Evolutionary conservation across 768 basidiomycete genomes (phyloP), one percentile per base, ranked within the genome.

Genomic region (Podaxis sp.): DNA sequence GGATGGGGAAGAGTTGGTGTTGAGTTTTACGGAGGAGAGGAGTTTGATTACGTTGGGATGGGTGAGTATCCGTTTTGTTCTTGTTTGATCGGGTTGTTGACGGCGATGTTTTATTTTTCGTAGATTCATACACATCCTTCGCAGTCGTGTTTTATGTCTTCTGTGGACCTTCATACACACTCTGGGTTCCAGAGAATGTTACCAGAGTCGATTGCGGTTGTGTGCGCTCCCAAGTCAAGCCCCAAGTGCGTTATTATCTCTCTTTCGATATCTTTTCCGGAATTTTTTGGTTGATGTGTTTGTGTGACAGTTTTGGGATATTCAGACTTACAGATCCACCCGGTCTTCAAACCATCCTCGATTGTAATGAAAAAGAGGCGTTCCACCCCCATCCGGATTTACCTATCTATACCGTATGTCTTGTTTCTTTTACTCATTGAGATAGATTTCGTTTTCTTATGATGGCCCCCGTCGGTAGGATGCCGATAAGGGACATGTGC

Each of bases 111-210:
- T 21, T 1, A n/a, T 6, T 18, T 0, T 7, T 7, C 46, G 18
- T 68, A 95, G 92, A 95, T 95, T 66, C 93, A 95, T 73, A 95
- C 92, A 0, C 93, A 95, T 70, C 93, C 93, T 1, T 89, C 91
- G 4, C 93, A 95, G 65, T 88, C 89, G 57, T 94, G 93, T 72
- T 97, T 97, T 76, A 93, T 96, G 90, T 95, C 93, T 5, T 95
- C 93, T 6, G 88, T 95, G 16, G 94, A 96, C 71, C 72, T 97
- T 21, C 94, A 97, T 66, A 95, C 93, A 2, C 94, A 95, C 71
- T 87, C 90, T 1, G 88, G 84, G 6, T 97, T 95, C 74, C 94
- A 96, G 66, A 72, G 84, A 37, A 94, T 93, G 88, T 81, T 97
- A 3, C 90, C 90, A 0, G 94, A 97, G 69, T 93, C 91, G 0